Evolutionary conservation across 805 yeast genomes (phyloP), one percentile per base, ranked within the genome.

Genomic region (Ogataea methylovora): DNA sequence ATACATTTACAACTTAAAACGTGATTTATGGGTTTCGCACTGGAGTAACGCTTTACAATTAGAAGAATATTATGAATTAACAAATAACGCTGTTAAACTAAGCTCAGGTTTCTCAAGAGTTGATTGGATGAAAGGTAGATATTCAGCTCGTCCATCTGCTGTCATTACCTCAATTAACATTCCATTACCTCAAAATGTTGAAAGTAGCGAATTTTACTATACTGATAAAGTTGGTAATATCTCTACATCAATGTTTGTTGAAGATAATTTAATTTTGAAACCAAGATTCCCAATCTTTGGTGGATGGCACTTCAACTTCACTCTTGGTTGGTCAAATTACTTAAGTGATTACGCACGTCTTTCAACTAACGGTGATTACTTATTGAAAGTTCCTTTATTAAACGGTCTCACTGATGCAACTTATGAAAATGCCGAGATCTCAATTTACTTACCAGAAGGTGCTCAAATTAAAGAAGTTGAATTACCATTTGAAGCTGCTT

Each of bases 271-370:
- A 31, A 63, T 79, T 24, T 56, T 92, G 43, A 74, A 71, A 50
- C 97, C 97, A 37, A 73, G 98, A 56, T 92, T 67, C 65, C 98
- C 98, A n/a, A 56, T 92, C 6, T 84, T 85, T 59, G 98, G 98
- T 32, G 94, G 88, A 28, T 92, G 98, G 98, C 71, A 79, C 49
- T 90, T 86, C 61, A 86, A 90, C 61, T 92, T 85, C 67, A 92
- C 97, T 16, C 59, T 90, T 46, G 97, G 97, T n/a, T 92, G 95
- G 95, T 74, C 79, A 32, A 72, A 76, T 43, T 61, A 67, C 15
- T 59, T 88, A 27, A 49, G 61, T 12, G 60, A 73, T 29, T 79
- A 69, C 44, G 64, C 84, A 34, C 76, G 61, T 45, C 45, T 65
- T 13, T 39, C 45, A 19, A 49, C 45, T 15, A 61, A 63, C 9